Conservation (phyloP, 2,329 filamentous ascomycete species). For the Alternaria ventricosa region DNA sequence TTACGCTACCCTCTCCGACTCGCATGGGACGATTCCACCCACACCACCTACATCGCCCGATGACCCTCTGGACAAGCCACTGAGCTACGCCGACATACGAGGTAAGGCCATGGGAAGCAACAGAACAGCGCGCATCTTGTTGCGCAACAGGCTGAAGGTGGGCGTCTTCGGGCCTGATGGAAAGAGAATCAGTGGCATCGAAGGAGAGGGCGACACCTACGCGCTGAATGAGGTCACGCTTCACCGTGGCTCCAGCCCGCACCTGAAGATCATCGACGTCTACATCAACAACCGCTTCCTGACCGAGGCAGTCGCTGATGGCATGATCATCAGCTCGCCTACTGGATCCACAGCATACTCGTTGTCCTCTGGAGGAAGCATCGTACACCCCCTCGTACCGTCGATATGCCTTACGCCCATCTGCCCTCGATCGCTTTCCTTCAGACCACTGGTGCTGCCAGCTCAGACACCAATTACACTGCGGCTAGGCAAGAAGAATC, state of each 20-base stretch:
- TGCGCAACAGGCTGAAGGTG: constrained; percentile 86
- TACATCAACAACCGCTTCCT: constrained; percentile 87
- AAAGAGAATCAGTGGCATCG: constrained; percentile 48
- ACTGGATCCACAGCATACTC: constrained; percentile 96
- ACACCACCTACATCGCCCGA: constrained; percentile 73
- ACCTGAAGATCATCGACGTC: constrained; percentile 90
- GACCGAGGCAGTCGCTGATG: constrained; percentile 93
- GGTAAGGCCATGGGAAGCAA: constrained; percentile 82
- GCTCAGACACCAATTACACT: constrained; percentile 84
- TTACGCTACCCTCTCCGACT: constrained; percentile 66
- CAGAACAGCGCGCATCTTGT: constrained; percentile 78
- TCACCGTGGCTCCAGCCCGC: constrained; percentile 86
- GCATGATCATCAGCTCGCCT: constrained; percentile 91
- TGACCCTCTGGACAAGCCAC: constrained; percentile 36
- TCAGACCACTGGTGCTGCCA: constrained; percentile 88
- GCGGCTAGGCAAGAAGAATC: constrained; percentile 71
- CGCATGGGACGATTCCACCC: constrained; percentile 71
- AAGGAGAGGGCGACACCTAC: constrained; percentile 56
- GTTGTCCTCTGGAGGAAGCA: constrained; percentile 88
- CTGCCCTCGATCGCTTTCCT: constrained; percentile 88
- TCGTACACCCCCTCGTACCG: constrained; percentile 91
- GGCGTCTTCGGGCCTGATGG: constrained; percentile 79
- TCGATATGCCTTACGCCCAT: constrained; percentile 92
- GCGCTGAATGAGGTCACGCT: constrained; percentile 97
- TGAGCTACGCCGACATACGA: constrained; percentile 71